Evolutionary conservation across 805 yeast genomes (phyloP).

Genomic region (Hanseniaspora guilliermondii): DNA sequence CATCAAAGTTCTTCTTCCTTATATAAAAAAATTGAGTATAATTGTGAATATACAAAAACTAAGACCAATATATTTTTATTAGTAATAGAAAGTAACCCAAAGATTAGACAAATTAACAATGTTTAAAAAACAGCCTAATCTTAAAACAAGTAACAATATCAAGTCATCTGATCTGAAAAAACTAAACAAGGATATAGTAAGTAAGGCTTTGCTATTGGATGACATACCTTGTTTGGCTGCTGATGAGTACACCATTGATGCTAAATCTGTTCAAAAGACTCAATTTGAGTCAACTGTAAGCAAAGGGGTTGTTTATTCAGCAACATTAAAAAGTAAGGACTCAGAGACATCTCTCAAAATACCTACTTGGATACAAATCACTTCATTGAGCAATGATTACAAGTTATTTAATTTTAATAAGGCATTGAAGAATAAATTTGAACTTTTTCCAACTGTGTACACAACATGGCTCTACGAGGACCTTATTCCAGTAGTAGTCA

Average conservation of each 20-base stretch:
- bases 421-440: constrained; percentile 18
- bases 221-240: not conserved
- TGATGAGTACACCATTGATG: constrained; percentile 34
- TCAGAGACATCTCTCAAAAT: constrained; percentile 36
- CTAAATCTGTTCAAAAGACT: constrained; percentile 41
- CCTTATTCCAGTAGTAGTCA: constrained; percentile 52
- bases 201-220: not conserved
- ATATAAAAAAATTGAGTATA: no score
- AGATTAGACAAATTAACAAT: constrained; percentile 13
- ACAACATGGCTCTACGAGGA: constrained; percentile 57
- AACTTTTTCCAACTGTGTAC: constrained; percentile 54
- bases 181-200: constrained; percentile 19
- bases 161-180: constrained; percentile 63
- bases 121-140: constrained; percentile 31
- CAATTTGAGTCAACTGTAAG: constrained; percentile 42
- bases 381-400: constrained; percentile 1
- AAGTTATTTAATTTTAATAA: constrained; percentile 6
- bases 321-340: not conserved
- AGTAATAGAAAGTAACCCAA: not conserved
- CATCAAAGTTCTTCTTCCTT: no score
- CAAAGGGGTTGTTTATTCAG: constrained; percentile 55
- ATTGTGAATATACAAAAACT: no score
- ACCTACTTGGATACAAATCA: constrained; percentile 58
- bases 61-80: not conserved
- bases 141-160: constrained; percentile 66